A percentile compares a stretch with the other conserved stretches of the same genome.
Conservation (phyloP, 306 rosid genomes). For the Pyrus betulifolia region DNA sequence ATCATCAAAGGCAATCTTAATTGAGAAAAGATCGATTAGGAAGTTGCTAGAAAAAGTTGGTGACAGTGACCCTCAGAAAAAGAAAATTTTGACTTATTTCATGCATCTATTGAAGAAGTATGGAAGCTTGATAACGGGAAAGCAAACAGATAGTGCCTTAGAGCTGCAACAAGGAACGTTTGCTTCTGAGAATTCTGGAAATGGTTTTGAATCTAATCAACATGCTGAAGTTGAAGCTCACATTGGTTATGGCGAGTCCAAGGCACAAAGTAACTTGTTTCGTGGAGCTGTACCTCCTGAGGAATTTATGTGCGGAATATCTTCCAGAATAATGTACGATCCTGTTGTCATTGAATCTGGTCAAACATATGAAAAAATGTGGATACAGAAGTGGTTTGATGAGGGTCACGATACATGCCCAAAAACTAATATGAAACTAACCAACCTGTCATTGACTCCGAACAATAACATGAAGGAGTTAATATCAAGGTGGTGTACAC, state of each 20-base stretch:
- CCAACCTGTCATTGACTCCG: constrained; percentile 45
- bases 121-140: constrained; percentile 27
- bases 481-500: constrained; percentile 64
- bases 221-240: constrained; percentile 20
- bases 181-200: constrained; percentile 22
- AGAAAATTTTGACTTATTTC: constrained; percentile 50
- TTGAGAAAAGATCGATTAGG: constrained; percentile 59
- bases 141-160: constrained; percentile 28
- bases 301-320: constrained; percentile 65
- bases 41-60: constrained; percentile 40
- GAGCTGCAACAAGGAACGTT: constrained; percentile 19
- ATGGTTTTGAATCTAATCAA: constrained; percentile 17
- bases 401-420: constrained; percentile 74
- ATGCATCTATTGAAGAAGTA: constrained; percentile 45
- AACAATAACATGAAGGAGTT: constrained; percentile 52
- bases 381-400: constrained; percentile 85
- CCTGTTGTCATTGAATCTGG: constrained; percentile 88
- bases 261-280: constrained; percentile 21
- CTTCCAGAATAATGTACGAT: constrained; percentile 75
- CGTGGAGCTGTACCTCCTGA: constrained; percentile 44
- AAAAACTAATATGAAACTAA: constrained; percentile 43
- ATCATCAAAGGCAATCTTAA: constrained; percentile 40
- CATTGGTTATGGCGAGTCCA: constrained; percentile 10
- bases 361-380: constrained; percentile 68
- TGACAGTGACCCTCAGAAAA: constrained; percentile 33